Percentiles rank a stretch among this genome's conserved stretches.
phyloP scores from a whole-genome alignment of 2,329 filamentous ascomycete genomes.

The Cladophialophora exuberans region DNA sequence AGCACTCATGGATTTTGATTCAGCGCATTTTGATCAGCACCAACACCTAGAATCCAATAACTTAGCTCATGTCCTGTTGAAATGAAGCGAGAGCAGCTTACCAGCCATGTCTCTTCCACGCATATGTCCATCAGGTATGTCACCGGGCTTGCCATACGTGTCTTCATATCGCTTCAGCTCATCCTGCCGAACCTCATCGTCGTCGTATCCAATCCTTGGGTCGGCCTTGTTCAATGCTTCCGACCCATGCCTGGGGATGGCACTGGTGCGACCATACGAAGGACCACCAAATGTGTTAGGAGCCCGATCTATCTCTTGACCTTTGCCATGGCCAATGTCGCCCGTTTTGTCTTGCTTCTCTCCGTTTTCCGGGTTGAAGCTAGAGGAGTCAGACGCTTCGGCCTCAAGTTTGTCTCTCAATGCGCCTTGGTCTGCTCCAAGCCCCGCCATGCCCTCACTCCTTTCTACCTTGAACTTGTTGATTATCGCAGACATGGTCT shows the following conservation, averaged over 20 bases:
- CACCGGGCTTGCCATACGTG: constrained; percentile 15
- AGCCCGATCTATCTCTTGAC: constrained; percentile 6
- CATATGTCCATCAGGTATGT: constrained; percentile 3
- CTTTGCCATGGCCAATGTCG: constrained; percentile 1
- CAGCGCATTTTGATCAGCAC: constrained; percentile 13
- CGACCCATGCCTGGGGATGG: constrained; percentile 8
- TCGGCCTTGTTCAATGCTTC: constrained; percentile 17
- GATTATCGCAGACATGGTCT: constrained; percentile 6
- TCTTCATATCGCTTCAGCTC: constrained; percentile 7
- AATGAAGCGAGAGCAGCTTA: not conserved
- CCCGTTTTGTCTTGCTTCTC: not conserved
- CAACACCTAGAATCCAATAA: no score
- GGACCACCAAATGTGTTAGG: constrained; percentile 19
- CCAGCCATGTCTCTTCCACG: constrained; percentile 14
- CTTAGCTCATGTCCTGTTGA: not conserved
- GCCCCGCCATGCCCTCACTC: constrained; percentile 17
- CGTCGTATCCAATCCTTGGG: constrained; percentile 14
- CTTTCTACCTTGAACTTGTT: constrained; percentile 12
- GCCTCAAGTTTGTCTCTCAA: constrained; percentile 7
- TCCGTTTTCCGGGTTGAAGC: not conserved
- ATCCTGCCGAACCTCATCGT: constrained; percentile 4
- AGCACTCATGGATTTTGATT: constrained; percentile 1
- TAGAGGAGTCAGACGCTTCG: not conserved
- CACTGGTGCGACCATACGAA: constrained; percentile 17
- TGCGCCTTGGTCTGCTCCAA: constrained; percentile 16